These are phyloP conservation scores for Fragaria vesca DNA, from an alignment of 306 rosid species.

Conservation along the genomic window DNA sequence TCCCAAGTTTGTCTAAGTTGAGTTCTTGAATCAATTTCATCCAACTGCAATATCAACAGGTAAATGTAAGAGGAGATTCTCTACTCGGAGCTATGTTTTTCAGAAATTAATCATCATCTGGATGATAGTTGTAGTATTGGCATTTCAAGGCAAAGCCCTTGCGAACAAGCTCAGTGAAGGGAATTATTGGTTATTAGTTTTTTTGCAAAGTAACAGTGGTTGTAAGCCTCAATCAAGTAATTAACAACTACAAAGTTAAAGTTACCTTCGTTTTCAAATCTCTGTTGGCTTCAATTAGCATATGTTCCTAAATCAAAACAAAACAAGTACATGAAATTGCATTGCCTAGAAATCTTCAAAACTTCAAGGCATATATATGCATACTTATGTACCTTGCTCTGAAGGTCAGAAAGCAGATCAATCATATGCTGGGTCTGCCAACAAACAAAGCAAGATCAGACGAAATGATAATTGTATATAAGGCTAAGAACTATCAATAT, in stretches of 20 bases:
- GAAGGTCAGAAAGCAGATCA: constrained; percentile 91
- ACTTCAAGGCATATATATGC: background rate
- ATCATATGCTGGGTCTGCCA: constrained; percentile 96
- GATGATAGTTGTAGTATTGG: background rate
- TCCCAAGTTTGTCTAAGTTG: constrained; percentile 75
- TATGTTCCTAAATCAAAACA: constrained; percentile 57
- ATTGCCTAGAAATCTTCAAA: background rate
- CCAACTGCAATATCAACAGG: constrained; percentile 51
- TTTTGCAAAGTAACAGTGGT: background rate
- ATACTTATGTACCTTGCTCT: constrained; percentile 59
- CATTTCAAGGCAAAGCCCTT: too few relatives aligned
- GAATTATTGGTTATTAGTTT: too few relatives aligned
- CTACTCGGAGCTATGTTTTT: background rate
- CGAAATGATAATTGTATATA: background rate
- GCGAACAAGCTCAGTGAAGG: too few relatives aligned
- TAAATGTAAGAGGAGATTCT: background rate
- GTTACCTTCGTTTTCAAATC: constrained; percentile 70
- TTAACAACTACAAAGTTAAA: background rate
- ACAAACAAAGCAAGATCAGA: constrained; percentile 3
- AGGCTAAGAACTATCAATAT: background rate
- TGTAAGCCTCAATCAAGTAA: background rate
- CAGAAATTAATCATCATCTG: background rate
- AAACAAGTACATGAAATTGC: constrained; percentile 3
- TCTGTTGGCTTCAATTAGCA: constrained; percentile 79
- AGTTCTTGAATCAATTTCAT: constrained; percentile 69